Conservation (phyloP, 495 filamentous ascomycete species). For the Daldinia decipiens region DNA sequence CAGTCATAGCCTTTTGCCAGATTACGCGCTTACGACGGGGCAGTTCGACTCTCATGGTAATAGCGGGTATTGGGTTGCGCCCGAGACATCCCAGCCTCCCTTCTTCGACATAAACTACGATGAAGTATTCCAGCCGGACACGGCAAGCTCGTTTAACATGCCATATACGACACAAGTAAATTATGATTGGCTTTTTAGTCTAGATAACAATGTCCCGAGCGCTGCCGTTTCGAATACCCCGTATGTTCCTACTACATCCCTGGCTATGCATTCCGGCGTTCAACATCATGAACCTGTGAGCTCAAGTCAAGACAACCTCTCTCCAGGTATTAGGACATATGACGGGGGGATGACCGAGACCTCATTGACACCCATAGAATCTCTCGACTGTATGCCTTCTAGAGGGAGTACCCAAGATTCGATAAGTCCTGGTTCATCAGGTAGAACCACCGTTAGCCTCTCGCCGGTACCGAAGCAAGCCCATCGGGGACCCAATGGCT, state of each 20-base stretch:
- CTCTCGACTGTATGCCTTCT: conserved; percentile 21
- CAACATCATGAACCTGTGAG: conserved; percentile 13
- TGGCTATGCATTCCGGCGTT: conserved; percentile 18
- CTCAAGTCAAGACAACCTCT: conserved; percentile 9
- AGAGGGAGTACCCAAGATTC: conserved; percentile 20
- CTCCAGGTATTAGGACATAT: conserved; percentile 13
- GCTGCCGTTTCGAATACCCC: conserved; percentile 15
- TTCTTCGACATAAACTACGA: conserved; percentile 53
- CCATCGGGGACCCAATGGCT: not conserved
- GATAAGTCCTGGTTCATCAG: conserved; percentile 24
- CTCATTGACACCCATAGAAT: conserved; percentile 29
- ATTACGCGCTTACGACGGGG: conserved; percentile 22
- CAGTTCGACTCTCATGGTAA: conserved; percentile 28
- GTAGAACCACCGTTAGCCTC: conserved; percentile 3
- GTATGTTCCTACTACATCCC: conserved; percentile 22
- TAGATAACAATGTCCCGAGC: conserved; percentile 20
- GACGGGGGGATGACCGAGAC: conserved; percentile 15
- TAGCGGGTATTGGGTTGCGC: conserved; percentile 27
- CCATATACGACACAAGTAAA: conserved; percentile 66
- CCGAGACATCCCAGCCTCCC: conserved; percentile 20
- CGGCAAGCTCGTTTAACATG: conserved; percentile 65
- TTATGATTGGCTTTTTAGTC: conserved; percentile 68
- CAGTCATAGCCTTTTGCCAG: conserved; percentile 19
- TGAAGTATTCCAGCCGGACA: conserved; percentile 55
- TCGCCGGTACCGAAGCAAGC: conserved; percentile 8